Evolutionary conservation across 1,284 basidiomycete genomes (phyloP), one percentile per base, ranked within the genome.

Genomic region (Leccinum subrobustum): DNA sequence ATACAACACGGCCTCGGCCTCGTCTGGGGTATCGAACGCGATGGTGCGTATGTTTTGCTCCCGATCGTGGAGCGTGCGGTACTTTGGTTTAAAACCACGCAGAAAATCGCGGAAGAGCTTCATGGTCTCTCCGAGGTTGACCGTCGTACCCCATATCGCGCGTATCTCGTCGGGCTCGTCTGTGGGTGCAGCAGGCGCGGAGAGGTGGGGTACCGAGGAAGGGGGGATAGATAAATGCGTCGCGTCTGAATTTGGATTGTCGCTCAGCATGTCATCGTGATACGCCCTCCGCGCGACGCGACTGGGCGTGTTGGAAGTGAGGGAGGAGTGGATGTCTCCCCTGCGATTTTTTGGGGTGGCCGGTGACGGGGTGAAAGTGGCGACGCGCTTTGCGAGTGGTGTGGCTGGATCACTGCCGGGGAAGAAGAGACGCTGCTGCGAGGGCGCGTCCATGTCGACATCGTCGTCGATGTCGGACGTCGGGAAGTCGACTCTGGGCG

Each of bases 71-170:
- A 83, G 82, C 48, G 88, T 81, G 3, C 96, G 86, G 69, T 98
- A 98, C 75, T 97, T 98, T 59, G 89, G 87, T 71, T 97, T 97
- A 83, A 98, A 99, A 0, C 92, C 91, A 54, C 85, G 86, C 59
- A 99, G 77, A 75, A 98, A 98, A 54, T 92, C 87, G 53, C 88
- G 86, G 80, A 98, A 98, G 29, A 89, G 77, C 69, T 89, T 89
- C 92, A 98, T 97, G 11, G 92, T 91, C 74, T 97, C 92, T 5
- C 86, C 83, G 23, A 98, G 83, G 66, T 92, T 92, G 64, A 99
- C 94, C 2, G 91, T 95, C 1, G 96, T 99, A 39, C 96, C 96
- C 96, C 96, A 98, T 67, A 98, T 94, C 25, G 91, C 94, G 61
- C 93, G 92, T 62, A 93, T 88, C 62, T 91, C 91, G 63, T 92